Conservation (phyloP, 2,329 filamentous ascomycete genomes). For the Dichotomopilus funicola region DNA sequence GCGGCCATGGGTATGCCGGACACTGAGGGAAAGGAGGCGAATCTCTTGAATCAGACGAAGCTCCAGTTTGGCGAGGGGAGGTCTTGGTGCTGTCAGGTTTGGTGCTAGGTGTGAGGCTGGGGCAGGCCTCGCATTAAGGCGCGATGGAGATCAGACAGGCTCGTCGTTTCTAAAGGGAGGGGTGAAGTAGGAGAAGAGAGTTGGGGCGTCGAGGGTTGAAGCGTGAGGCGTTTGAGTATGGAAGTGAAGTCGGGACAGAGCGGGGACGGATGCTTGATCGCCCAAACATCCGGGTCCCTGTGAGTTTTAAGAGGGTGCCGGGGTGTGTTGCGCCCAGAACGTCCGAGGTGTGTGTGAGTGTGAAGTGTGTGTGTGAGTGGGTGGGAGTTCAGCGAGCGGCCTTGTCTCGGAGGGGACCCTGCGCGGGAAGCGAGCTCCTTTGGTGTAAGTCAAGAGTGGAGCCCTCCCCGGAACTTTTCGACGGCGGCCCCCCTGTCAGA, state of each 20-base stretch:
- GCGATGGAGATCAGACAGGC: slow-evolving; percentile 28
- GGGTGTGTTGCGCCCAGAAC: slow-evolving; percentile 20
- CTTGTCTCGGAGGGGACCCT: background rate
- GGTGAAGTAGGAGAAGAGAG: no score
- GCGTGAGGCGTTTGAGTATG: slow-evolving; percentile 30
- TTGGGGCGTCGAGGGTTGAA: slow-evolving; percentile 25
- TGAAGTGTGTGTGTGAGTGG: background rate
- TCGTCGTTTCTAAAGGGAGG: slow-evolving; percentile 25
- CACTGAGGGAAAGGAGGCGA: background rate
- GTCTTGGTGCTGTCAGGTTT: background rate
- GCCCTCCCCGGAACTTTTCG: background rate
- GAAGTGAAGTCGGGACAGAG: slow-evolving; percentile 26
- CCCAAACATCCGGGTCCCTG: slow-evolving; percentile 34
- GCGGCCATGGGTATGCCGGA: slow-evolving; percentile 18
- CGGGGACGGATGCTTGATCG: slow-evolving; percentile 31
- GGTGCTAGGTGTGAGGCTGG: slow-evolving; percentile 4
- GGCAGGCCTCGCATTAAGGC: slow-evolving; percentile 22
- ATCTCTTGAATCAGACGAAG: slow-evolving; percentile 9
- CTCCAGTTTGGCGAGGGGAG: background rate
- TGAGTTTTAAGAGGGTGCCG: slow-evolving; percentile 38
- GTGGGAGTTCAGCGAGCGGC: slow-evolving; percentile 5
- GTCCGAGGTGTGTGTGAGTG: slow-evolving; percentile 4
- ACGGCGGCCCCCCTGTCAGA: background rate
- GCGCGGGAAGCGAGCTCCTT: slow-evolving; percentile 8
- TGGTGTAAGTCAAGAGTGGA: slow-evolving; percentile 11